These are phyloP conservation scores for Solanum ossicruentum DNA, from an alignment of 257 asterid genomes.

Conservation along the genomic window DNA sequence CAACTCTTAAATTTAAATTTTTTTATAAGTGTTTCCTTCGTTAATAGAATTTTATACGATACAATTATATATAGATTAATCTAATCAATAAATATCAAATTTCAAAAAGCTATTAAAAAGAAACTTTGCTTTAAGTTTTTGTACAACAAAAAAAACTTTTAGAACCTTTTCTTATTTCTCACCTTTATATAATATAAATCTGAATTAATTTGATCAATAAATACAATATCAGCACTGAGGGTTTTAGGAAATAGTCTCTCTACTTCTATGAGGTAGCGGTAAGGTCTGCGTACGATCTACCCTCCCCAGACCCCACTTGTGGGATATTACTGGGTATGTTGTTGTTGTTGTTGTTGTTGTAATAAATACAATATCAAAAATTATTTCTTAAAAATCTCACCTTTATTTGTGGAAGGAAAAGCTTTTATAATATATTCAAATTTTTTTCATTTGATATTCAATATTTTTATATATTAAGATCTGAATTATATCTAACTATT, in stretches of 20 bases:
- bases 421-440: background rate
- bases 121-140: background rate
- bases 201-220: background rate
- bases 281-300: too few species aligned
- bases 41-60: background rate
- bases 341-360: too few species aligned
- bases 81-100: background rate
- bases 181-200: background rate
- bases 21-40: background rate
- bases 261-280: too few species aligned
- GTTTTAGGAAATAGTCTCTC: too few species aligned
- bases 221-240: background rate
- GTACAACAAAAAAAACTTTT: background rate
- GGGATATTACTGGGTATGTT: too few species aligned
- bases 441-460: background rate
- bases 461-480: background rate
- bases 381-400: background rate
- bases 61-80: background rate
- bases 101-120: background rate
- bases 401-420: background rate
- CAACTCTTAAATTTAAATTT: background rate
- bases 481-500: background rate
- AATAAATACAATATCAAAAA: background rate
- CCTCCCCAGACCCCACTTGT: too few species aligned
- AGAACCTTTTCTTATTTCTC: background rate